Conservation (phyloP, 768 basidiomycete species). For the Tylopilus vinaceipallidus region DNA sequence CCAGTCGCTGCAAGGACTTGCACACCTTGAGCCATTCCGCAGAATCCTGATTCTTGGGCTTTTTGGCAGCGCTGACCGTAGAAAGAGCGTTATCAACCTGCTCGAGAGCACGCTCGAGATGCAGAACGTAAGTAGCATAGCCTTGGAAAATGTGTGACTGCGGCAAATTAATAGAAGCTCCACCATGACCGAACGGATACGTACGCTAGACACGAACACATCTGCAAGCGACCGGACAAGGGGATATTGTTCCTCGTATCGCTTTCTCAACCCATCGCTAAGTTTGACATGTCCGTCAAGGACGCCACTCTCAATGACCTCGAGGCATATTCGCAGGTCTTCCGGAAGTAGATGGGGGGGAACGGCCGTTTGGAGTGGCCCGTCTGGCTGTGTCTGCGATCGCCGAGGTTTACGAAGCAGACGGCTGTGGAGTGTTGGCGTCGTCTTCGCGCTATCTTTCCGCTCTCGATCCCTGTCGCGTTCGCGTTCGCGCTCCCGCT, state of each 20-base stretch:
- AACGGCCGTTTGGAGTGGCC: constrained; percentile 48
- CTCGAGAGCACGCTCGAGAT: constrained; percentile 85
- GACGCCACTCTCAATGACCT: constrained; percentile 83
- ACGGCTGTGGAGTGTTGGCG: constrained; percentile 35
- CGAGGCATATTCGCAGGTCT: constrained; percentile 80
- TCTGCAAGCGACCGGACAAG: constrained; percentile 91
- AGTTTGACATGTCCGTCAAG: constrained; percentile 87
- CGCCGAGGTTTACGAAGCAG: constrained; percentile 70
- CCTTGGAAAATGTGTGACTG: constrained; percentile 93
- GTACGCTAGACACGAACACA: constrained; percentile 91
- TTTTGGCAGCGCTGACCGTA: constrained; percentile 59
- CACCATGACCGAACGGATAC: constrained; percentile 31
- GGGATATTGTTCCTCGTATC: constrained; percentile 95
- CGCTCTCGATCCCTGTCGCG: constrained; percentile 47
- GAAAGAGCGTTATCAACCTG: constrained; percentile 81
- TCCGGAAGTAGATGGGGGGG: constrained; percentile 83
- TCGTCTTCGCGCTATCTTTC: constrained; percentile 40
- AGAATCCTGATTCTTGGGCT: constrained; percentile 79
- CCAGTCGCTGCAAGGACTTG: constrained; percentile 70
- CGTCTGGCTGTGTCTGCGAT: constrained; percentile 52
- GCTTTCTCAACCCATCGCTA: constrained; percentile 78
- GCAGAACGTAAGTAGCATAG: constrained; percentile 93
- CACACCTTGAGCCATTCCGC: constrained; percentile 79
- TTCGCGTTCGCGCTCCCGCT: constrained; percentile 40
- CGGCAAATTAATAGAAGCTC: constrained; percentile 19